Percentiles rank a stretch among this genome's conserved stretches.
Evolutionary conservation across 192 early-diverging fungal species (phyloP).

Genomic region (Funneliformis mosseae): DNA sequence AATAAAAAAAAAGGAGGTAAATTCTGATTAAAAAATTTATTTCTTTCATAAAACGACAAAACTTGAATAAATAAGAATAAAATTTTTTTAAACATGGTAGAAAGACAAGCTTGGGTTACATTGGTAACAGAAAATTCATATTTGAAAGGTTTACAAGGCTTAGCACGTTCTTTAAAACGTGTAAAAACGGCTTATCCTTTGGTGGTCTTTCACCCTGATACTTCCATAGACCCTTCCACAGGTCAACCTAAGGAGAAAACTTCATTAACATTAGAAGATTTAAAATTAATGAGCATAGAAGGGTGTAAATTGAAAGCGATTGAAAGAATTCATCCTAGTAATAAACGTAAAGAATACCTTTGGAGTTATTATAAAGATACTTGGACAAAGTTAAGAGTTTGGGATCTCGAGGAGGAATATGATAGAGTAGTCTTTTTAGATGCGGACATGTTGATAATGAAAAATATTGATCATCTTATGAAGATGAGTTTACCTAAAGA

Average conservation of each 20-base stretch:
- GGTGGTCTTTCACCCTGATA: neutral
- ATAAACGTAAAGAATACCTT: slow-evolving; percentile 12
- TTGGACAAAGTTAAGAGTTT: slow-evolving; percentile 73
- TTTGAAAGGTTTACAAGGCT: neutral
- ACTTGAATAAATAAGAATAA: too few relatives aligned
- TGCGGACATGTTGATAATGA: slow-evolving; percentile 65
- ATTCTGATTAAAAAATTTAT: too few relatives aligned
- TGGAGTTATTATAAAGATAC: slow-evolving; percentile 37
- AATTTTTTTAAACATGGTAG: too few relatives aligned
- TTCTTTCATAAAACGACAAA: too few relatives aligned
- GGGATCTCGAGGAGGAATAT: slow-evolving; percentile 54
- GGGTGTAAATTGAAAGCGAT: neutral
- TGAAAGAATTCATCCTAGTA: neutral
- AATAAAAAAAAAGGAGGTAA: too few relatives aligned
- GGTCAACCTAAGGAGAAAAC: neutral
- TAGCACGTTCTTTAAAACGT: neutral
- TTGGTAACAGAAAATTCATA: neutral
- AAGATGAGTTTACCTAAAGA: slow-evolving; percentile 33
- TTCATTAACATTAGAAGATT: neutral
- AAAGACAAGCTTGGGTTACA: neutral
- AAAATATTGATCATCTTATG: slow-evolving; percentile 72
- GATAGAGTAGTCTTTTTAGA: slow-evolving; percentile 67
- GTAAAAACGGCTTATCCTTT: neutral
- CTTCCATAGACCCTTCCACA: neutral
- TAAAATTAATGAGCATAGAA: neutral